Percentiles rank a stretch among this genome's conserved stretches.
These are phyloP conservation scores for Pistacia integerrima DNA, from an alignment of 345 rosid genomes.

Conservation along the genomic window DNA sequence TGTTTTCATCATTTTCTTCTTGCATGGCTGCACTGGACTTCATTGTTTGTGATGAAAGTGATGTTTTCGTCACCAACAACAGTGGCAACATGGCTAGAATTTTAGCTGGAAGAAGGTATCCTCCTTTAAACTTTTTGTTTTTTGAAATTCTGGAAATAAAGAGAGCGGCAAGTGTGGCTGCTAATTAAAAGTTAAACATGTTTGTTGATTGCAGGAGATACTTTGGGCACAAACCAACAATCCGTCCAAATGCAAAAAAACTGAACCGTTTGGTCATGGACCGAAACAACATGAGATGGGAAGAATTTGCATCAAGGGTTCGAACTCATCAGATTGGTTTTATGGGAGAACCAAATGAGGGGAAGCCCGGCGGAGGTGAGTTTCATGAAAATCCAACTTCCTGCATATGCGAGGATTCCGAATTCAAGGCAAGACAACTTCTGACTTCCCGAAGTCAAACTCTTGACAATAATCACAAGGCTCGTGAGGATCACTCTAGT, in stretches of 20 bases:
- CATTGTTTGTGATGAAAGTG: too few species aligned
- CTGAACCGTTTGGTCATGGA: constrained; percentile 61
- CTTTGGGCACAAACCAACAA: constrained; percentile 88
- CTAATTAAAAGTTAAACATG: background rate
- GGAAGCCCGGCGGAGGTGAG: too few species aligned
- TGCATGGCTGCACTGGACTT: constrained; percentile 95
- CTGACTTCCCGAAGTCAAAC: too few species aligned
- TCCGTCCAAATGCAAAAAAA: constrained; percentile 84
- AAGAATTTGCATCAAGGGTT: constrained; percentile 71
- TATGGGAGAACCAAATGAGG: too few species aligned
- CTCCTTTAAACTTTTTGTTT: background rate
- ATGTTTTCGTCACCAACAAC: too few species aligned
- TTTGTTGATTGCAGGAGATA: constrained; percentile 62
- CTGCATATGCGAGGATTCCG: too few species aligned
- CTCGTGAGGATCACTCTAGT: too few species aligned
- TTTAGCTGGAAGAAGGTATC: constrained; percentile 89
- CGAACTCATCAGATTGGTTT: too few species aligned
- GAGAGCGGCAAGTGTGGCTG: background rate
- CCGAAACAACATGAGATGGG: constrained; percentile 79
- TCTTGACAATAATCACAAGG: too few species aligned
- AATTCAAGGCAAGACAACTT: too few species aligned
- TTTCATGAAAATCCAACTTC: too few species aligned
- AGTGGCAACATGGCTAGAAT: constrained; percentile 97
- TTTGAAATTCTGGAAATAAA: background rate
- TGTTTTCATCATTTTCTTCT: too few species aligned